Evolutionary conservation across 441 rosid genomes (phyloP), one percentile per base, ranked within the genome.

Genomic region (Corymbia calophylla): DNA sequence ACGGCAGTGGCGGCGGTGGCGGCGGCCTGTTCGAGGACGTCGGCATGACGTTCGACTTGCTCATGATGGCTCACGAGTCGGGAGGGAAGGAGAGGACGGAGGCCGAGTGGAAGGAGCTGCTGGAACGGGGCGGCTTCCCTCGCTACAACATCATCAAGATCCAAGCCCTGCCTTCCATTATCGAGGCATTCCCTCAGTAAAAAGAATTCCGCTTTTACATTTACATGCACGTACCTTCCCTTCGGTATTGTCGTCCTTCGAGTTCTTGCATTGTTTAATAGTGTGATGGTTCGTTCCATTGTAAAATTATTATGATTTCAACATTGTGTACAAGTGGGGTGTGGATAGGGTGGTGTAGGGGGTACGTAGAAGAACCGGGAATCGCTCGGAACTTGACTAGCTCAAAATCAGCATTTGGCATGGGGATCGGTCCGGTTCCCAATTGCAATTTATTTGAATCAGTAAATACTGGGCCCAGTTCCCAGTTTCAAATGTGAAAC

Each of bases 351-450:
- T 39, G 44, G 44, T 39, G 44, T 39, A 39, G 44, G 44, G 44
- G 64, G 6, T n/a, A 14, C 9, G 29, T 29, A 25, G 10, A 58
- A 58, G 0, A 58, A 58, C 10, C 1, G 0, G 10, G 64, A 9
- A 58, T 23, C 25, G 10, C 64, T 58, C 14, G 0, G 25, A 58
- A 58, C 29, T 14, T 23, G 0, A 58, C 6, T 0, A 58, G 0
- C 9, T 58, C 0, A 58, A 13, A 58, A 58, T 29, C 0, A 10
- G 0, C 14, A 0, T 1, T 58, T 58, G 11, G 3, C n/a, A 58
- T 10, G n/a, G 25, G n/a, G 0, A 9, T 58, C 7, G 0, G 17
- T 58, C 14, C 0, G 0, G 1, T 58, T 25, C 1, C 0, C 3
- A 0, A 25, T 2, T 9, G 29, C 0, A 58, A 58, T 9, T 23